phyloP scores from a whole-genome alignment of 179 eudicot genomes.

The Nepenthes alata region DNA sequence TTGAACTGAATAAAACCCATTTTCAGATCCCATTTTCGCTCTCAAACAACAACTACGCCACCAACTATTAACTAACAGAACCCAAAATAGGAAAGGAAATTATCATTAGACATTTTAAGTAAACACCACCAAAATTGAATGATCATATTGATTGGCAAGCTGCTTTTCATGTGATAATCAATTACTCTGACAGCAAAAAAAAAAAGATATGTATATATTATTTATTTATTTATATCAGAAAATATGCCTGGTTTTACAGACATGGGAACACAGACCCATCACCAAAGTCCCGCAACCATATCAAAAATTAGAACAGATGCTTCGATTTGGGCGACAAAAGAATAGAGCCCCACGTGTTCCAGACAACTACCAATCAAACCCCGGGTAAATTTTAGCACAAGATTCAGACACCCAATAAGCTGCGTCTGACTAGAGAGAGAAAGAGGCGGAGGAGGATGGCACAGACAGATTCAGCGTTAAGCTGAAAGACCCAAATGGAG shows the following conservation, averaged over 20 bases:
- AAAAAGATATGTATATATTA: too few relatives aligned
- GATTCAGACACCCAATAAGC: neutral
- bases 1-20: conserved; percentile 29
- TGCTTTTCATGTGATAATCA: conserved; percentile 1
- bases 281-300: neutral
- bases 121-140: neutral
- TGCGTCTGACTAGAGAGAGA: neutral
- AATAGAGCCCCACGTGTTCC: neutral
- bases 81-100: neutral
- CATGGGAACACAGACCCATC: conserved; percentile 8
- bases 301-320: neutral
- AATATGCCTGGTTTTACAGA: conserved; percentile 1
- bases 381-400: neutral
- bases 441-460: neutral
- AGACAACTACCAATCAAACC: neutral
- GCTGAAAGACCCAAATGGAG: neutral
- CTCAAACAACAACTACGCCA: neutral
- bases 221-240: neutral
- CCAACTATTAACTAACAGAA: neutral
- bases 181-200: conserved; percentile 1
- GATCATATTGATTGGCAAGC: neutral
- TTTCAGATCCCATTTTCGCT: conserved; percentile 40
- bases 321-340: conserved; percentile 3
- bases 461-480: neutral
- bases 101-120: neutral